Percentiles rank a stretch among this genome's conserved stretches.
These are phyloP conservation scores for Fraxinus ornus DNA, from an alignment of 305 asterid genomes.

Conservation along the genomic window DNA sequence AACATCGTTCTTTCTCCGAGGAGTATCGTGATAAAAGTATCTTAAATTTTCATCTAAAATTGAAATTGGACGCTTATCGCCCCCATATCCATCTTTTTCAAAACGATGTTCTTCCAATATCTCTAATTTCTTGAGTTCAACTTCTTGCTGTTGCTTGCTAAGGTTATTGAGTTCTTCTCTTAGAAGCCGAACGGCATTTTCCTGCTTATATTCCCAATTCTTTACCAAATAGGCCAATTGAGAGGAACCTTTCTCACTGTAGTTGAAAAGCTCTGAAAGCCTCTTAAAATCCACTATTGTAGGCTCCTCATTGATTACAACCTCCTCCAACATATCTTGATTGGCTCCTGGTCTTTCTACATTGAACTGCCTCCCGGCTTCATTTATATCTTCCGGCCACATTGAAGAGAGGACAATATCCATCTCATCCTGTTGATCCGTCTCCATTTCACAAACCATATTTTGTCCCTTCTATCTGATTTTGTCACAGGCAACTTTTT, in stretches of 20 bases:
- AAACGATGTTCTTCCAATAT: conserved; percentile 78
- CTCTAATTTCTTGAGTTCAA: conserved; percentile 86
- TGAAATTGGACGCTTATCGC: conserved; percentile 77
- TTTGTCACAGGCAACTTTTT: conserved; percentile 14
- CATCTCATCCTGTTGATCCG: conserved; percentile 60
- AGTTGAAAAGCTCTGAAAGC: conserved; percentile 67
- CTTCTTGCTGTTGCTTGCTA: conserved; percentile 78
- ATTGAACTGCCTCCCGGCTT: conserved; percentile 78
- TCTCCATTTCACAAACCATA: conserved; percentile 81
- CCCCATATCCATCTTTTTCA: conserved; percentile 71
- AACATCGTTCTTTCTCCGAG: conserved; percentile 47
- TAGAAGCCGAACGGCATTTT: conserved; percentile 70
- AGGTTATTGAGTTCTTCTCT: conserved; percentile 80
- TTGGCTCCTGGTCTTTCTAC: conserved; percentile 69
- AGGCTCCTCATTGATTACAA: conserved; percentile 60
- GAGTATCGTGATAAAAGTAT: conserved; percentile 55
- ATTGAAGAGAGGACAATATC: conserved; percentile 79
- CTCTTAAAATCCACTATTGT: conserved; percentile 69
- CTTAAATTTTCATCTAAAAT: conserved; percentile 67
- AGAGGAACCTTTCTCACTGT: conserved; percentile 86
- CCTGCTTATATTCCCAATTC: conserved; percentile 80
- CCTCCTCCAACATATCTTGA: conserved; percentile 81
- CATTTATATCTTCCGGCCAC: conserved; percentile 97
- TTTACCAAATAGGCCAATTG: conserved; percentile 75
- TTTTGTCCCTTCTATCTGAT: background rate